Percentiles rank a stretch among this genome's conserved stretches.
Evolutionary conservation across 306 rosid genomes (phyloP).

Genomic region (Rubus idaeus): DNA sequence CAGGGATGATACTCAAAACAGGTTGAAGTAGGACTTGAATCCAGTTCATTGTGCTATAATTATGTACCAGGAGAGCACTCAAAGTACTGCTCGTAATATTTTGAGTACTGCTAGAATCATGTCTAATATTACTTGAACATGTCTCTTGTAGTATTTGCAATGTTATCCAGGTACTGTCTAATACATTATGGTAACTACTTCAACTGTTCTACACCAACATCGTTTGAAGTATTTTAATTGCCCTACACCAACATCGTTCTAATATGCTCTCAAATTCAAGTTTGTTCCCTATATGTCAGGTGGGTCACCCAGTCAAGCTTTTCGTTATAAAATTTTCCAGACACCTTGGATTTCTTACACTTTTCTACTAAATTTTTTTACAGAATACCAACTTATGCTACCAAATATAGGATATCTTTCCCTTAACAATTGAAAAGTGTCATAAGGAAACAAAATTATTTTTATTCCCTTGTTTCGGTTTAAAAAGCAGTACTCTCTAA

Average conservation of each 20-base stretch:
- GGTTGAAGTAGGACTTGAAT: neutral
- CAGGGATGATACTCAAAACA: neutral
- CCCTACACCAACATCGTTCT: neutral
- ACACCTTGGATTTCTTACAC: too few species aligned
- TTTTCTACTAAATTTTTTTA: too few species aligned
- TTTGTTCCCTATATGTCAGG: too few species aligned
- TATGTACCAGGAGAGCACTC: neutral
- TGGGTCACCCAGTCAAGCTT: too few species aligned
- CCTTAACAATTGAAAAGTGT: too few species aligned
- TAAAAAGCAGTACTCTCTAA: too few species aligned
- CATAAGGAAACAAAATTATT: too few species aligned
- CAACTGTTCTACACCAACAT: neutral
- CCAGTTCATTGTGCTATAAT: neutral
- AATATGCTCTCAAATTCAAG: neutral
- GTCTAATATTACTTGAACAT: neutral
- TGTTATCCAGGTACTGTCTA: neutral
- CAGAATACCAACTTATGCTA: too few species aligned
- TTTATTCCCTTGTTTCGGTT: too few species aligned
- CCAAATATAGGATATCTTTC: too few species aligned
- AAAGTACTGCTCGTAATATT: neutral
- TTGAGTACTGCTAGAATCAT: neutral
- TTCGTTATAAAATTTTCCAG: too few species aligned
- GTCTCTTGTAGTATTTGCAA: neutral
- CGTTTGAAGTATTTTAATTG: neutral
- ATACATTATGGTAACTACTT: neutral